phyloP scores from a whole-genome alignment of 2,329 filamentous ascomycete species.

The Xylaria sp. region DNA sequence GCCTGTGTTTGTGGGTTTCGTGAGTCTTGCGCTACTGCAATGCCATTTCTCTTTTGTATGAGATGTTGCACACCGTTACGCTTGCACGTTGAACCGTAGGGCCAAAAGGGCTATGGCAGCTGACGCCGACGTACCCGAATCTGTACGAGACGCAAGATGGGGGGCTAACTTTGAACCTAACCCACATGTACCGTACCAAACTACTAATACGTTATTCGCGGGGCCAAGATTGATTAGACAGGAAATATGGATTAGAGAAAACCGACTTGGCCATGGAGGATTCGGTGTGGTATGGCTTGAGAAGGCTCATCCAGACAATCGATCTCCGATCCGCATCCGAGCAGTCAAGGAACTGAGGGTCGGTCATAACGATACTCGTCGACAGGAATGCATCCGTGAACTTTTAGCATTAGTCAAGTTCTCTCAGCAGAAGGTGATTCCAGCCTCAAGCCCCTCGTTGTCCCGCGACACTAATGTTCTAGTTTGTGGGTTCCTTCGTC shows the following conservation, averaged over 20 bases:
- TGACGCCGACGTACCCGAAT: background rate
- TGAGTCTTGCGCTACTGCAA: background rate
- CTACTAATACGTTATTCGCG: background rate
- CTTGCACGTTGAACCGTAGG: background rate
- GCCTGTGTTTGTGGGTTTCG: background rate
- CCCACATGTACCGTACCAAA: background rate
- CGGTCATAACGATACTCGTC: background rate
- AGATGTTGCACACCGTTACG: background rate
- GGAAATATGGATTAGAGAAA: background rate
- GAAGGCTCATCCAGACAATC: background rate
- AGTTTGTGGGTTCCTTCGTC: background rate
- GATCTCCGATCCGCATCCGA: background rate
- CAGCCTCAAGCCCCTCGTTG: background rate
- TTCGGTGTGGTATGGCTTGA: background rate
- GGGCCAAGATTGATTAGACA: background rate
- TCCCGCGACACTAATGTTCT: background rate
- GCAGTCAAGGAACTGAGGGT: background rate
- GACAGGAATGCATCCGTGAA: background rate
- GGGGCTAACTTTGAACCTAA: background rate
- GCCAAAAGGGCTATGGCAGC: background rate
- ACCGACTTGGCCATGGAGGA: background rate
- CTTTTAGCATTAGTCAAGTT: background rate
- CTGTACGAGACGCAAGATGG: background rate
- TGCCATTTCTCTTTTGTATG: background rate
- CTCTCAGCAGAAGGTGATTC: background rate